Base-by-base conservation (phyloP, 2,329 filamentous ascomycete genomes). In the Davidsoniella virescens region DNA sequence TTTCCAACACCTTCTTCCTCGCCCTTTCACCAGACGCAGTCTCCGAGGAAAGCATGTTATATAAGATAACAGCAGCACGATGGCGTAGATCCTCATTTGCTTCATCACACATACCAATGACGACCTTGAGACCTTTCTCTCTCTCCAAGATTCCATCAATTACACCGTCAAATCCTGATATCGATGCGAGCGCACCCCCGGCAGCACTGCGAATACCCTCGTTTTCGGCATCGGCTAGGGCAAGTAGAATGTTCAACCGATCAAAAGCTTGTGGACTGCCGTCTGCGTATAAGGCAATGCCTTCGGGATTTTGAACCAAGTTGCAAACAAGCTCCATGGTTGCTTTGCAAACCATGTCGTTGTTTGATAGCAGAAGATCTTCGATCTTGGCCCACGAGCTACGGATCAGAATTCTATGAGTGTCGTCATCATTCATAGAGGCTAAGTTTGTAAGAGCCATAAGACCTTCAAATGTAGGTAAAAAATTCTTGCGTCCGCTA, bases 371-470 rank as follows among this genome's bases (percentile, higher is more conserved):
- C 1, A 96, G 69, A 16, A 88, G 75, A 56, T 95, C 87, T 62
- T 96, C 92, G 41, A 94, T 73, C 17, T 78, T 76, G 1, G 78
- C 62, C 76, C 86, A 94, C 1, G 82, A 78, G 3, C 75, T 69
- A 8, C 83, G 78, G 36, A 94, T 78, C 46, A 94, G 88, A 14
- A 73, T 70, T 36, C 74, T 70, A 42, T 81, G 75, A 5, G 76
- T 72, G 5, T 78, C 75, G 33, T 78, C 71, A 54, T 82, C 74
- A 49, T 88, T 82, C 10, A 81, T 76, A 0, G 86, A 93, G 0
- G 90, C 92, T 6, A 98, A 75, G 58, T 98, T 98, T 0, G 92
- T 96, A 36, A 98, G 75, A 0, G 92, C 90, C 63, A 96, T 82
- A 7, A 98, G 73, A 0, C 83, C 75, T 64, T 98, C 92, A 57